These are phyloP conservation scores for Wickerhamiella siamensis DNA, from an alignment of 805 yeast genomes.

Conservation along the genomic window DNA sequence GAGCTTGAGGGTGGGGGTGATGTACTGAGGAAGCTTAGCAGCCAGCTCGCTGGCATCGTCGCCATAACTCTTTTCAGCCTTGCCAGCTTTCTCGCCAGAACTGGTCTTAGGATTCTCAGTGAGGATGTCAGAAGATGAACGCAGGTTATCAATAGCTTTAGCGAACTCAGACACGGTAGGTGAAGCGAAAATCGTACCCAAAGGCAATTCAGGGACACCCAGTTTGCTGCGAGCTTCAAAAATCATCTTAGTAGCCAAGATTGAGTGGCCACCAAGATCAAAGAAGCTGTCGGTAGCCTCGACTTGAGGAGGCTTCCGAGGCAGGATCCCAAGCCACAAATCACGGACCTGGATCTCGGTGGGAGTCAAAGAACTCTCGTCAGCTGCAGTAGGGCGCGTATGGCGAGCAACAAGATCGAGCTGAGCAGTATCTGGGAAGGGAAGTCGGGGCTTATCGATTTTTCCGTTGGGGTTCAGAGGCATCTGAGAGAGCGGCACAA, in stretches of 20 bases:
- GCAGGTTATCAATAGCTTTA: slow-evolving; percentile 45
- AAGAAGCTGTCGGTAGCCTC: slow-evolving; percentile 79
- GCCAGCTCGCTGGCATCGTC: slow-evolving; percentile 52
- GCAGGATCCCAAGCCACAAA: slow-evolving; percentile 74
- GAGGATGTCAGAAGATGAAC: slow-evolving; percentile 27
- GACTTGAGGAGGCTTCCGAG: slow-evolving; percentile 67
- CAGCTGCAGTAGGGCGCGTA: slow-evolving; percentile 23
- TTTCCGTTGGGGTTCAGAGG: slow-evolving; percentile 98
- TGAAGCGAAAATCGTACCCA: slow-evolving; percentile 76
- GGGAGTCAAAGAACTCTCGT: slow-evolving; percentile 37
- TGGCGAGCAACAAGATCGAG: slow-evolving; percentile 57
- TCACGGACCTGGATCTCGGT: slow-evolving; percentile 59
- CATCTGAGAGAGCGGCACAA: slow-evolving; percentile 71
- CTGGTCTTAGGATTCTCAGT: slow-evolving; percentile 10
- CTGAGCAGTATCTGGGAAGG: slow-evolving; percentile 86
- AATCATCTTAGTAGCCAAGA: slow-evolving; percentile 92
- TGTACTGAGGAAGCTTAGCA: slow-evolving; percentile 30
- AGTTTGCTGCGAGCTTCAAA: slow-evolving; percentile 73
- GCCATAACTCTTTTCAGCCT: slow-evolving; percentile 36
- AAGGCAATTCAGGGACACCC: slow-evolving; percentile 59
- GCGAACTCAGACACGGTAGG: slow-evolving; percentile 80
- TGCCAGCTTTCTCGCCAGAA: slow-evolving; percentile 21
- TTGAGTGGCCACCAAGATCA: slow-evolving; percentile 96
- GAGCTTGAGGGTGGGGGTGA: slow-evolving; percentile 34
- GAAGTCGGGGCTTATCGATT: slow-evolving; percentile 92